phyloP scores from a whole-genome alignment of 2,329 filamentous ascomycete genomes.

The Trichoderma harzianum region DNA sequence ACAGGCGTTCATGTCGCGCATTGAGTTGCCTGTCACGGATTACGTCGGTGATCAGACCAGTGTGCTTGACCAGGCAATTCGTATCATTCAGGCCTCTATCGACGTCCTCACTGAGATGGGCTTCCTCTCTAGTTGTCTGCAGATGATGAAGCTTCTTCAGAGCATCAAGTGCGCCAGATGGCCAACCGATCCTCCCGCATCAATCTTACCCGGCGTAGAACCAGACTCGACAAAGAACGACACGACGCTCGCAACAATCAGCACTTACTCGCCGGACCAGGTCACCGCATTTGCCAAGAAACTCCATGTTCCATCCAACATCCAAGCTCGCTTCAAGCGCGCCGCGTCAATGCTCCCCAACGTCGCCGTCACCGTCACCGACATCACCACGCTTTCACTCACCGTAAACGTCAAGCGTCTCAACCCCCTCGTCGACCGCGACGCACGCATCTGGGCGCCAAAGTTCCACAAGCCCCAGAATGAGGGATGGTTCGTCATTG shows the following conservation, averaged over 20 bases:
- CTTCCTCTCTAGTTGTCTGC: slow-evolving; percentile 69
- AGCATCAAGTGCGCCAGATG: slow-evolving; percentile 90
- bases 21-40: slow-evolving; percentile 90
- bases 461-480: slow-evolving; percentile 91
- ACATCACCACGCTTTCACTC: slow-evolving; percentile 60
- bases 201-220: slow-evolving; percentile 73
- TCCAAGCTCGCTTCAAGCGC: slow-evolving; percentile 51
- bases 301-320: slow-evolving; percentile 47
- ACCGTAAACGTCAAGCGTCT: slow-evolving; percentile 61
- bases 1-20: slow-evolving; percentile 90
- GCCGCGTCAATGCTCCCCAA: slow-evolving; percentile 66
- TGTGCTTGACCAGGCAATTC: slow-evolving; percentile 92
- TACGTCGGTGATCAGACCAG: slow-evolving; percentile 91
- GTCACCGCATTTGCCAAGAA: slow-evolving; percentile 45
- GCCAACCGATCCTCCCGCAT: slow-evolving; percentile 75
- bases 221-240: slow-evolving; percentile 40
- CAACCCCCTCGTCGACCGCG: slow-evolving; percentile 62
- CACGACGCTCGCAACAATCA: slow-evolving; percentile 43
- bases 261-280: slow-evolving; percentile 35
- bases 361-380: slow-evolving; percentile 58
- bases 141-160: slow-evolving; percentile 84
- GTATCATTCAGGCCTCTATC: slow-evolving; percentile 92
- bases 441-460: slow-evolving; percentile 79
- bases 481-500: slow-evolving; percentile 86
- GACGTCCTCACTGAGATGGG: slow-evolving; percentile 92